Evolutionary conservation across 2,329 filamentous ascomycete species (phyloP).

Genomic region (Cladosporium sphaerospermum): DNA sequence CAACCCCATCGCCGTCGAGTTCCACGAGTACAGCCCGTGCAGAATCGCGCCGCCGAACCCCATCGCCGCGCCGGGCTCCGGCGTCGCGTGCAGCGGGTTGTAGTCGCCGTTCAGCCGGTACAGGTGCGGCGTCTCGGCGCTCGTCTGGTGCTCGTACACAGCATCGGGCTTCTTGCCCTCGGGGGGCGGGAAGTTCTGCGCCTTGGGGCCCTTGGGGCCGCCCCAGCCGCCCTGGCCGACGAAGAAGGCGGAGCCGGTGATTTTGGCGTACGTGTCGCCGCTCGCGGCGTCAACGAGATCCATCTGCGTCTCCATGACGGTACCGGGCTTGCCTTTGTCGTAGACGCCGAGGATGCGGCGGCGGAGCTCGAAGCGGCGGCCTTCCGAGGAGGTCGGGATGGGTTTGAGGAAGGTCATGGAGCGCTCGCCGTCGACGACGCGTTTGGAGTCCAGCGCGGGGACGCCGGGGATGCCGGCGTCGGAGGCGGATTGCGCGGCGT

Average conservation of each 20-base stretch:
- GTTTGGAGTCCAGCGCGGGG: slow-evolving; percentile 66
- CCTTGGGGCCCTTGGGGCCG: slow-evolving; percentile 78
- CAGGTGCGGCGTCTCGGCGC: slow-evolving; percentile 63
- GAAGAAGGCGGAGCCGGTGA: slow-evolving; percentile 68
- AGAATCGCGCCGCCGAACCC: slow-evolving; percentile 86
- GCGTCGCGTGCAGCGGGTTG: slow-evolving; percentile 84
- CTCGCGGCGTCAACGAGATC: slow-evolving; percentile 64
- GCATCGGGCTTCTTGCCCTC: slow-evolving; percentile 64
- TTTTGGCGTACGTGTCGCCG: slow-evolving; percentile 65
- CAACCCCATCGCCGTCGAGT: slow-evolving; percentile 66
- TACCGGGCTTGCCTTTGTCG: slow-evolving; percentile 80
- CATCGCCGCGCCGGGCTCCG: slow-evolving; percentile 80
- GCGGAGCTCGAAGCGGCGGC: slow-evolving; percentile 67
- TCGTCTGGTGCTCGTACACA: slow-evolving; percentile 64
- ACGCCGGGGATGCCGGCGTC: slow-evolving; percentile 61
- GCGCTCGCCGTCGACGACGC: slow-evolving; percentile 79
- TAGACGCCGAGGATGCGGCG: slow-evolving; percentile 78
- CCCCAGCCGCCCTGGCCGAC: slow-evolving; percentile 80
- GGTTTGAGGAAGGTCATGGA: slow-evolving; percentile 70
- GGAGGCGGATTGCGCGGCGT: slow-evolving; percentile 58
- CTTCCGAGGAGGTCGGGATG: slow-evolving; percentile 64
- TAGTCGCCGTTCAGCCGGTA: slow-evolving; percentile 89
- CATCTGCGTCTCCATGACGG: slow-evolving; percentile 73
- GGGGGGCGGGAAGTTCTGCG: slow-evolving; percentile 71
- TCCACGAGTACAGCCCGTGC: slow-evolving; percentile 85